Base-by-base conservation (phyloP, 2,329 filamentous ascomycete species). In the Colletotrichum orchidophilum region DNA sequence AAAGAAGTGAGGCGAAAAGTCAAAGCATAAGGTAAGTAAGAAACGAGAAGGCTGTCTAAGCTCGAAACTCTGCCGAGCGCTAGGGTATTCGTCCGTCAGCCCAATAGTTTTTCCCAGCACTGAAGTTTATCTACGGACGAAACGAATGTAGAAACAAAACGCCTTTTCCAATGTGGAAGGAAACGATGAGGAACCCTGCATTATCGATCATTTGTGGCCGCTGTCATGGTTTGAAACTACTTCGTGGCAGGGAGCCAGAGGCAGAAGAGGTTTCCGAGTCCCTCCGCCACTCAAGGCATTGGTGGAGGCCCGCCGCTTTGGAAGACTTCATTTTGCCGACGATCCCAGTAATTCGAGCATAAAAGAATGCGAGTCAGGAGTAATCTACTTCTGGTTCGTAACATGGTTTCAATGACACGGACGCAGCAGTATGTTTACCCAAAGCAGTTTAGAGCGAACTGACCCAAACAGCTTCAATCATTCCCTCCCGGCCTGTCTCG, bases 1-100 rank as follows among this genome's bases (percentile, higher is more conserved):
- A 1, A 9, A 5, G 46, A 31, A 49, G 31, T 65, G 61, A 65
- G 61, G 54, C 61, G 12, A 65, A 65, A n/a, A 31, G 63, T 71
- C 68, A 71, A 62, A 58, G 68, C 68, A 52, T 21, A 35, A 24
- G 3, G 50, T 54, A 18, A n/a, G 24, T 12, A 2, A 31, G n/a
- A 6, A 26, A 24, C 15, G 13, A 7, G 15, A 29, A 53, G 13
- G 11, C 26, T 26, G 27, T 61, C 57, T 24, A 11, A 26, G 55
- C 21, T 52, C 9, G 15, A 18, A 26, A 21, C n/a, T 13, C 18
- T 18, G 13, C 46, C 31, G 31, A 35, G 42, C 33, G 18, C 15
- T n/a, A 8, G n/a, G 39, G 18, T 18, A 21, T 21, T 39, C 35
- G 3, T 1, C 53, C 7, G 18, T 31, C 13, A 18, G 12, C 15